phyloP scores from a whole-genome alignment of 148 eudicot genomes.

The Camellia granthamiana region DNA sequence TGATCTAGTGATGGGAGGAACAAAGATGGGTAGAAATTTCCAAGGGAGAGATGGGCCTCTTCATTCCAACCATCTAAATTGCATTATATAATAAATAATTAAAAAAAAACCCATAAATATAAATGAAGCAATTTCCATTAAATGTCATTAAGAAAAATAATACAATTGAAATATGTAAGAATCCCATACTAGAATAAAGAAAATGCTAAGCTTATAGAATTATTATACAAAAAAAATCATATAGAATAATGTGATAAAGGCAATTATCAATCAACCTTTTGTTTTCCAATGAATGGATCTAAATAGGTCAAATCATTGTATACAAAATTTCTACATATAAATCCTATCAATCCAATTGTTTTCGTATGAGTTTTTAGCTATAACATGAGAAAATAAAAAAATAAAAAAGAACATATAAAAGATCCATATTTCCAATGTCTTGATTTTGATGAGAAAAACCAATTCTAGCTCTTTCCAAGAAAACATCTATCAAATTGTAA shows the following conservation, averaged over 20 bases:
- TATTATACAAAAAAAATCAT: too few relatives aligned
- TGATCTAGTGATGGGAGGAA: slow-evolving; percentile 21
- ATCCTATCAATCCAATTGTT: neutral
- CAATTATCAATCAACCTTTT: neutral
- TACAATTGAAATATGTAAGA: neutral
- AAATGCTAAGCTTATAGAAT: neutral
- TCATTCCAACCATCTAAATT: slow-evolving; percentile 60
- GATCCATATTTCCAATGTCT: slow-evolving; percentile 6
- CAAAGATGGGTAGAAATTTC: slow-evolving; percentile 25
- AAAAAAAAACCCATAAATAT: too few relatives aligned
- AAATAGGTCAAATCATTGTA: too few relatives aligned
- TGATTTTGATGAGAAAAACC: neutral
- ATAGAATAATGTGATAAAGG: neutral
- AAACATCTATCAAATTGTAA: neutral
- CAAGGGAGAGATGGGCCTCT: slow-evolving; percentile 45
- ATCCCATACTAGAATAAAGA: neutral
- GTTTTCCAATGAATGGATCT: too few relatives aligned
- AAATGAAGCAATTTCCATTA: too few relatives aligned
- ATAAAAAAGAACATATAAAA: too few relatives aligned
- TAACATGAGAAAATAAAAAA: neutral
- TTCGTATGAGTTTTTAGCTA: neutral
- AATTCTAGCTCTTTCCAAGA: neutral
- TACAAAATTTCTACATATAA: too few relatives aligned
- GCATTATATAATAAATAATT: slow-evolving; percentile 19
- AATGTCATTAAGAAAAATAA: too few relatives aligned